phyloP scores from a whole-genome alignment of 2,329 filamentous ascomycete species.

The Zopfia rhizophila region DNA sequence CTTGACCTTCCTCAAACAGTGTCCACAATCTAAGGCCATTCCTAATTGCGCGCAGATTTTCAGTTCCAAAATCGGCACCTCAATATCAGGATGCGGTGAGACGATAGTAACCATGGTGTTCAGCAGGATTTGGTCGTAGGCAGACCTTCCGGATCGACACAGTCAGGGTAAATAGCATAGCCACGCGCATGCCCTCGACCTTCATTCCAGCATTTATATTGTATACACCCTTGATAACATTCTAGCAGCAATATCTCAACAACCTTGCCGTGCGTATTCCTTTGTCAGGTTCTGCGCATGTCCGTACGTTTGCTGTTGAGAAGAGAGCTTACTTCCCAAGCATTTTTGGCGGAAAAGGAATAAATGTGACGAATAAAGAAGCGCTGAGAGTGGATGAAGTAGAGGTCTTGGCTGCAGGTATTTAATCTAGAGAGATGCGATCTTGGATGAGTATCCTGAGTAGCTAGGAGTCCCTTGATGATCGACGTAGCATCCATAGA shows the following conservation, averaged over 20 bases:
- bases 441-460: constrained; percentile 1
- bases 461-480: constrained; percentile 4
- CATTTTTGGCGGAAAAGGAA: not conserved
- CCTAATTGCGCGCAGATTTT: constrained; percentile 24
- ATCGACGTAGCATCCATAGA: constrained; percentile 20
- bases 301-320: no score
- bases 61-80: constrained; percentile 16
- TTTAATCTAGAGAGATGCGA: constrained; percentile 9
- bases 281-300: no score
- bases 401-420: constrained; percentile 16
- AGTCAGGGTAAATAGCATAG: constrained; percentile 14
- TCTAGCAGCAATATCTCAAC: no score
- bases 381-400: not conserved
- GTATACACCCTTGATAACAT: no score
- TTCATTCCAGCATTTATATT: not conserved
- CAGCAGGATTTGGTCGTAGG: constrained; percentile 23
- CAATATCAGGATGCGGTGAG: constrained; percentile 30
- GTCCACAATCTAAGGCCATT: constrained; percentile 9
- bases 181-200: constrained; percentile 11
- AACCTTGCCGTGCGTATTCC: no score
- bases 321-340: not conserved
- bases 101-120: constrained; percentile 20
- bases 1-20: constrained; percentile 29
- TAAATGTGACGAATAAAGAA: constrained; percentile 3
- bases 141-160: constrained; percentile 22